Evolutionary conservation across 768 basidiomycete genomes (phyloP).

Genomic region (Lentinus tigrinus): DNA sequence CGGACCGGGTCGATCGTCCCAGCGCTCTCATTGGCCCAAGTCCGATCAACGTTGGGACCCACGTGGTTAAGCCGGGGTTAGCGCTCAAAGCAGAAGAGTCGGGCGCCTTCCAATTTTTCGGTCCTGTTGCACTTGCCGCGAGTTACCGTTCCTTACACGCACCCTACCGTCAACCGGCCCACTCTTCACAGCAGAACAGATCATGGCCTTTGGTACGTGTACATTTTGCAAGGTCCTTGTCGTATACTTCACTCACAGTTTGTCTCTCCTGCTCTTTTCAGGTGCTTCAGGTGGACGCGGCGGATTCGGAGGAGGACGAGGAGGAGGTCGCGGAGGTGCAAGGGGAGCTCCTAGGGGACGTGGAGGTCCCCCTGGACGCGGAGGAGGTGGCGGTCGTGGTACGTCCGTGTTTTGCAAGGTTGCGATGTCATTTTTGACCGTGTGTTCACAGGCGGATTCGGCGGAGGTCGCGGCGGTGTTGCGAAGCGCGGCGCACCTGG

Average conservation of each 20-base stretch:
- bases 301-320: slow-evolving; percentile 31
- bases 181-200: not conserved
- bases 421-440: slow-evolving; percentile 33
- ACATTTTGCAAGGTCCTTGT: not conserved
- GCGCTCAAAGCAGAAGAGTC: not conserved
- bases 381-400: slow-evolving; percentile 34
- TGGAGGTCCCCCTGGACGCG: slow-evolving; percentile 26
- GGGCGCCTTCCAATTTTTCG: slow-evolving; percentile 12
- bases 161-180: slow-evolving; percentile 4
- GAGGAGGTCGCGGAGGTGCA: slow-evolving; percentile 26
- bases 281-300: slow-evolving; percentile 76
- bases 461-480: slow-evolving; percentile 24
- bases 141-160: slow-evolving; percentile 1
- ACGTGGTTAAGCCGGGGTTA: not conserved
- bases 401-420: slow-evolving; percentile 14
- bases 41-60: not conserved
- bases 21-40: no score
- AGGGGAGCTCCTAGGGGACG: slow-evolving; percentile 28
- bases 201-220: slow-evolving; percentile 34
- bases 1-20: not conserved
- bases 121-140: slow-evolving; percentile 1
- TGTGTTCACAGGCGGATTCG: not conserved
- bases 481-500: slow-evolving; percentile 25
- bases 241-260: not conserved
- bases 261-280: slow-evolving; percentile 16